Conservation (phyloP, 169 alveolate species). For the Eimeria maxima region DNA sequence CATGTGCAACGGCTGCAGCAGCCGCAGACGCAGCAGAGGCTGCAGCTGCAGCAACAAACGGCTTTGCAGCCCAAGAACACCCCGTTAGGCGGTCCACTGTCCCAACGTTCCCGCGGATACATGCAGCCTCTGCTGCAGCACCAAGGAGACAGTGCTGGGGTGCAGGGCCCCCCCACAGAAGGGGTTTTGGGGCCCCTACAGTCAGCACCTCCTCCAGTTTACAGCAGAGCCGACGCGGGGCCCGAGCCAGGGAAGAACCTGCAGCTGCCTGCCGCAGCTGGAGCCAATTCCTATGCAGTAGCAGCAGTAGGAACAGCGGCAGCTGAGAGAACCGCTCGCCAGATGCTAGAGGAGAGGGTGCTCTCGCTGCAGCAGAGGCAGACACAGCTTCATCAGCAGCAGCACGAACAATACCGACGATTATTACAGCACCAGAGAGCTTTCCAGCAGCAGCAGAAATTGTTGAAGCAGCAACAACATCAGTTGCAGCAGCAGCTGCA, state of each 20-base stretch:
- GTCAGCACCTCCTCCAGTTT: background rate
- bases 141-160: background rate
- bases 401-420: background rate
- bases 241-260: background rate
- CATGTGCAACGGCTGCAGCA: background rate
- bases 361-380: too few species aligned
- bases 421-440: background rate
- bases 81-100: background rate
- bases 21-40: background rate
- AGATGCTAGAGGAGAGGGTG: too few species aligned
- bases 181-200: background rate
- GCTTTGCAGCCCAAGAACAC: too few species aligned
- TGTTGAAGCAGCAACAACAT: background rate
- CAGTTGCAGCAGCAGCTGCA: slow-evolving; percentile 27
- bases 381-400: background rate
- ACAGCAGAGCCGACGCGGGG: background rate
- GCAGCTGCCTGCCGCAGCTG: background rate
- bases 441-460: slow-evolving; percentile 34
- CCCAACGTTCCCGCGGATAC: background rate
- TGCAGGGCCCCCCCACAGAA: background rate
- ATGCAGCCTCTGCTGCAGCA: background rate
- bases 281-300: background rate
- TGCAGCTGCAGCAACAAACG: too few species aligned
- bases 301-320: background rate
- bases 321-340: background rate